Base-by-base conservation (phyloP, 1,284 basidiomycete genomes). In the Agroathelia rolfsii region DNA sequence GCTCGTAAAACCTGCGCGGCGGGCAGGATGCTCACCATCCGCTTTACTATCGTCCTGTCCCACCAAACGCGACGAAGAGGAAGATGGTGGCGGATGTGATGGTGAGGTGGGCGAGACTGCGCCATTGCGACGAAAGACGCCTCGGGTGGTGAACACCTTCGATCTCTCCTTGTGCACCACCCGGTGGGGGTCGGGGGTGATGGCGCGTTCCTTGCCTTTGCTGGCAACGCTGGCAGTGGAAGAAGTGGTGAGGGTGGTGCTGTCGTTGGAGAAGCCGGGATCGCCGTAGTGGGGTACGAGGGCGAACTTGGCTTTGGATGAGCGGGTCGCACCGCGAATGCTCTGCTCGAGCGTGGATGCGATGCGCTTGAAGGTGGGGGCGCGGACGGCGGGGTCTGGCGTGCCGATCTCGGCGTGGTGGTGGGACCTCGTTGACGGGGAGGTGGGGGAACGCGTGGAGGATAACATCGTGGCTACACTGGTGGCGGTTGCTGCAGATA, bases 281-380 rank as follows among this genome's bases (percentile, higher is more conserved):
- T n/a, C n/a, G n/a, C n/a, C n/a, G 48, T 41, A 51, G 48, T 12
- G 59, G 49, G 15, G 51, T n/a, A n/a, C n/a, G n/a, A n/a, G 48
- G 12, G 59, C 48, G 15, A 51, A 34, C 47, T 68, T 69, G 3
- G 45, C 45, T 50, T 59, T 72, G 34, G 70, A 66, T n/a, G n/a
- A n/a, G 35, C 73, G 65, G 10, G 74, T 73, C 29, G 73, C 73
- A 6, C 66, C 67, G 26, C 74, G 71, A 26, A 83, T 42, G 43
- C 69, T 75, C 42, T 78, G 72, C 45, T 78, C 76, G 19, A 83
- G 52, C 8, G 76, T 72, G 6, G 75, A 71, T 33, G 73, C 71
- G 34, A 82, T 56, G 25, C 76, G 72, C 43, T 68, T 69, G 49
- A 82, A 72, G 3, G 73, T 62, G 16, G 58, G 46, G 7, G 46